Conservation (phyloP, 2,329 filamentous ascomycete genomes). For the Neospermospora avenae region DNA sequence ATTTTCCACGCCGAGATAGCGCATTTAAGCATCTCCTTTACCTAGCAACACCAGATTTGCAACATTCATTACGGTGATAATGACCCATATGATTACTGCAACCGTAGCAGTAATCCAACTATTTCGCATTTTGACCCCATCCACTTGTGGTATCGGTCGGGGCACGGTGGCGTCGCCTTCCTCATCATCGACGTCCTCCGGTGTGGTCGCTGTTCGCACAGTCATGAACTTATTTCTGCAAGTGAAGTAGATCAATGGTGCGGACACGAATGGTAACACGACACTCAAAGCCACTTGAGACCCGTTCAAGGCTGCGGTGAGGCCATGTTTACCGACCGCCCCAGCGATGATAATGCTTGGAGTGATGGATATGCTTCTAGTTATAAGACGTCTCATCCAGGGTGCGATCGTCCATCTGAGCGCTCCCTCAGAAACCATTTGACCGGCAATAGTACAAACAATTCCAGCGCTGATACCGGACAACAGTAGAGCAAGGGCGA, state of each 20-base stretch:
- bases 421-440: conserved; percentile 85
- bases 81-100: conserved; percentile 63
- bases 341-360: conserved; percentile 82
- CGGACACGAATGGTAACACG: conserved; percentile 77
- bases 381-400: conserved; percentile 76
- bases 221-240: conserved; percentile 78
- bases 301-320: conserved; percentile 69
- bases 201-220: conserved; percentile 14
- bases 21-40: conserved; percentile 20
- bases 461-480: conserved; percentile 81
- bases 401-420: conserved; percentile 71
- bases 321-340: conserved; percentile 67
- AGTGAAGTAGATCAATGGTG: conserved; percentile 83
- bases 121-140: conserved; percentile 61
- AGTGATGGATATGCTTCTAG: conserved; percentile 74
- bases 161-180: conserved; percentile 27
- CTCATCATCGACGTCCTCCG: conserved; percentile 21
- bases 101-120: conserved; percentile 60
- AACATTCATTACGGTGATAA: conserved; percentile 78
- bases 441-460: conserved; percentile 83
- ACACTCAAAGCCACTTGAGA: conserved; percentile 76
- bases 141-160: not conserved
- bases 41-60: conserved; percentile 69
- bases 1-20: not conserved
- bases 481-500: conserved; percentile 75